phyloP scores from a whole-genome alignment of 2,329 filamentous ascomycete genomes.

The Aspergillus sp. region DNA sequence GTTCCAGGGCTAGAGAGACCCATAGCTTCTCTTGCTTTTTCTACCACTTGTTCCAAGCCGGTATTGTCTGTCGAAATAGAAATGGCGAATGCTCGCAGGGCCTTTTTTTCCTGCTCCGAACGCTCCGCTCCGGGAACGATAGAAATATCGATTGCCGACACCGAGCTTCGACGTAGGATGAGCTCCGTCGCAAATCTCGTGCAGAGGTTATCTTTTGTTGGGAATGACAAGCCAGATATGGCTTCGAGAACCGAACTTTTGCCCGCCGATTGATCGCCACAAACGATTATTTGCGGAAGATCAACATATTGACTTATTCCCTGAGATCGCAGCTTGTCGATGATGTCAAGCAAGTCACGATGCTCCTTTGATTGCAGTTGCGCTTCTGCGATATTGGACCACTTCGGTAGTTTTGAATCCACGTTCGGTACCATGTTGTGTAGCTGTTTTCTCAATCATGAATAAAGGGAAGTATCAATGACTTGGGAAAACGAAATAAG shows the following conservation, averaged over 20 bases:
- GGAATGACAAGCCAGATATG: conserved; percentile 54
- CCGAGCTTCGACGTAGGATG: conserved; percentile 34
- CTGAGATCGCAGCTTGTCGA: conserved; percentile 46
- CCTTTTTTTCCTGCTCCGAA: conserved; percentile 9
- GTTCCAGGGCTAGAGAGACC: conserved; percentile 14
- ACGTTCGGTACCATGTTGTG: too few species aligned
- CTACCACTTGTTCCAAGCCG: conserved; percentile 11
- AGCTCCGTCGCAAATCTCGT: conserved; percentile 55
- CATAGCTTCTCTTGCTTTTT: conserved; percentile 17
- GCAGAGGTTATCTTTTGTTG: conserved; percentile 50
- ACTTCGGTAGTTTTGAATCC: too few species aligned
- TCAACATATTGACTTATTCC: conserved; percentile 43
- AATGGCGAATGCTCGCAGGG: conserved; percentile 9
- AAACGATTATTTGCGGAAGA: conserved; percentile 54
- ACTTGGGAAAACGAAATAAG: too few species aligned
- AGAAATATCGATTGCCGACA: conserved; percentile 11
- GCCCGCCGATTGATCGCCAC: conserved; percentile 55
- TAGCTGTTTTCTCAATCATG: too few species aligned
- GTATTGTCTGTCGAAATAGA: conserved; percentile 11
- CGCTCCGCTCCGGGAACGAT: conserved; percentile 33
- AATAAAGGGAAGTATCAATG: too few species aligned
- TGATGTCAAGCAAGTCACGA: conserved; percentile 47
- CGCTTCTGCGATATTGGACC: too few species aligned
- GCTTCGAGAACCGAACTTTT: conserved; percentile 54
- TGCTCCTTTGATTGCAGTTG: too few species aligned